Base-by-base conservation (phyloP, 2,329 filamentous ascomycete species). In the Macrophomina phaseolina region DNA sequence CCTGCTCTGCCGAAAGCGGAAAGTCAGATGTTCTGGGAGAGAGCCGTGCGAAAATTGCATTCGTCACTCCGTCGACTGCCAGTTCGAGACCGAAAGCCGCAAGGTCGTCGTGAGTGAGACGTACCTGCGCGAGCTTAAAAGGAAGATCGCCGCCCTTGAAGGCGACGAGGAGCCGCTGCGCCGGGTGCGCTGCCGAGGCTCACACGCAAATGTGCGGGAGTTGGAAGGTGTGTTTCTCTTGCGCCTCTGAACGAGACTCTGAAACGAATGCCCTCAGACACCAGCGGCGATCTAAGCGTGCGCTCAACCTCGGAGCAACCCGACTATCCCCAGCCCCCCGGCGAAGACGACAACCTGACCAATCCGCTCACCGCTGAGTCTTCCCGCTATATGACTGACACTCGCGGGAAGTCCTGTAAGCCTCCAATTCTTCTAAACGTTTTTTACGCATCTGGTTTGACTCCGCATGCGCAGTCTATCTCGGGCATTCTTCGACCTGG, bases 401-500 rank as follows among this genome's bases (percentile, higher is more conserved):
- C 23, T 14, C 11, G 48, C n/a, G 48, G 48, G 32, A 52, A 16
- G 48, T 28, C 18, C 9, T 14, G 48, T 52, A 32, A 12, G 48
- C 12, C 9, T 12, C 16, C 45, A 11, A 30, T 32, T 5, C 9
- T 7, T 11, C 23, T 1, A 11, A 30, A 11, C 14, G 12, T 5
- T 48, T 23, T 23, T 9, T 9, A 9, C 18, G 5, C n/a, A 48
- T 48, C 16, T 23, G 32, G 23, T 23, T 23, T 23, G 18, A 14
- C 28, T 12, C 5, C 23, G 4, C 32, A 32, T n/a, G 8, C 30
- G 11, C 23, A 52, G 48, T n/a, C 4, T 52, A 52, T 32, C 48
- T 52, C 12, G 48, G 48, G 18, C 48, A 52, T 16, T 52, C 48
- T 52, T 52, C 48, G 11, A 52, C 48, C 11, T 52, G 48, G 48